Evolutionary conservation across 2,329 filamentous ascomycete species (phyloP), one percentile per base, ranked within the genome.

Genomic region (Colletotrichum aenigma): DNA sequence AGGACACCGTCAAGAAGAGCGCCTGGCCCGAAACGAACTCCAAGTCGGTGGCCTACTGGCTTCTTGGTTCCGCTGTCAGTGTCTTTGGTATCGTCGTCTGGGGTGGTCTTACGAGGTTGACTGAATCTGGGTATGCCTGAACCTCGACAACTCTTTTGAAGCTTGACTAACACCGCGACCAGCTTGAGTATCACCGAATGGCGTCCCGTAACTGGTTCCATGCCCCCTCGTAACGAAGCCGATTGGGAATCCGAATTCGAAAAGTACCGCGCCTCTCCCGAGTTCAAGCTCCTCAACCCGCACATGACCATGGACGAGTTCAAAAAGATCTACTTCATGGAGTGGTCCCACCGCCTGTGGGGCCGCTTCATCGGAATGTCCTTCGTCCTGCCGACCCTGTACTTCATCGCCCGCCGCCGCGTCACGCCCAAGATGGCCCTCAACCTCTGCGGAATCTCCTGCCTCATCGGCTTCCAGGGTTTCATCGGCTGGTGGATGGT

Each of bases 401-500:
- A 98, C 88, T 97, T 98, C 82, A 91, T 98, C 81, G 93, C 93
- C 24, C 93, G 94, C 58, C 92, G 94, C 78, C 92, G 92, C 77
- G 96, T 98, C 61, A 94, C 95, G 28, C 89, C 89, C 68, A 92
- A 91, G 69, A 97, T 98, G 93, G 93, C 95, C 18, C 84, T 89
- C 79, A 93, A 94, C 77, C 89, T 99, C 16, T 87, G 92, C 55
- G 96, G 96, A 15, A 98, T 99, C 77, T 95, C 95, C 58, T 92
- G 90, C 65, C 89, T 98, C 80, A 98, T 99, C 81, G 97, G 95
- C 70, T 97, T 98, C 84, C 97, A 99, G 85, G 97, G 97, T 60
- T 91, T 97, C 81, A 93, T 99, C 78, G 97, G 97, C 70, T 99
- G 97, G 97, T 99, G 97, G 96, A 99, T 99, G 97, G 97, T 99